Base-by-base conservation (phyloP, 768 basidiomycete species). In the Psilocybe azurescens region DNA sequence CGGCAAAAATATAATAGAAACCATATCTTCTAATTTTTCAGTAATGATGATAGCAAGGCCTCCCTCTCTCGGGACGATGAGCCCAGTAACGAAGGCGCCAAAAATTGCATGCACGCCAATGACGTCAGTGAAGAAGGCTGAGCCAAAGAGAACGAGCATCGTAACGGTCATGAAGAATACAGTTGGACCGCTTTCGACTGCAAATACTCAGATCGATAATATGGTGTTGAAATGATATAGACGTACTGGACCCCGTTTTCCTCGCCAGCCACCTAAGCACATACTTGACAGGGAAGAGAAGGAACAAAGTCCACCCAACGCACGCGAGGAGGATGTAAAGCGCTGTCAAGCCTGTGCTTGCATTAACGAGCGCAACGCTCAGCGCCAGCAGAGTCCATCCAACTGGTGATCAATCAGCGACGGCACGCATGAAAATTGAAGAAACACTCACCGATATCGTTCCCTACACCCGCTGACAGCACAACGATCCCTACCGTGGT, bases 1-100 rank as follows among this genome's bases (percentile, higher is more conserved):
- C 3, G 95, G 95, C 11, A 97, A 77, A 76, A 97, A 96, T 48
- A 96, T 88, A 61, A 96, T 89, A 0, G 92, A 77, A 2, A 96
- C 92, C 84, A 97, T 88, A 75, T 98, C 97, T 76, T 99, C 97
- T n/a, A 99, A 78, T 70, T 97, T 98, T 68, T 97, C 94, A 0
- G 93, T 95, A n/a, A 99, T 78, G 0, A 89, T 81, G 55, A 95
- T 93, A 0, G 91, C 87, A 38, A 99, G 87, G 2, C 91, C 91
- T 2, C 93, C 93, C 68, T 95, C 90, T 30, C 94, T 87, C 2
- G 97, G 97, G 7, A 98, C 89, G 58, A 90, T 84, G 49, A 92
- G 72, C 1, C 91, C 95, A 1, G 87, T 86, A 10, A 97, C 71
- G 79, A 97, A 97, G 0, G 93, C 94, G 53, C 89, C 95, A 70